Base-by-base conservation (phyloP, 1,284 basidiomycete species). In the Apiotrichum veenhuisii region DNA sequence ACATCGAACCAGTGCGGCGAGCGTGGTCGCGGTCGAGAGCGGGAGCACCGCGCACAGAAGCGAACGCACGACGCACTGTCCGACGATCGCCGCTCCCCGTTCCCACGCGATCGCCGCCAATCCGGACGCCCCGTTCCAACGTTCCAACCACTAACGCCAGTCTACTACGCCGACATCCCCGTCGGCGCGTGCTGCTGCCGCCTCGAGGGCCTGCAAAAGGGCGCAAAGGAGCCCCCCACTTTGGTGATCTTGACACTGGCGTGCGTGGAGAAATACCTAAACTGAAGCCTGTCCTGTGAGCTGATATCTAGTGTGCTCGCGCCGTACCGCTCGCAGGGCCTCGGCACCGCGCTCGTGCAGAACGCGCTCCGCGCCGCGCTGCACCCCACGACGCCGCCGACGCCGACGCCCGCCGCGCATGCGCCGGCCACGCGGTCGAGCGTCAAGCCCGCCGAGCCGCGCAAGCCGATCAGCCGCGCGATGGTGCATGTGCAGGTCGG, bases 131-230 rank as follows among this genome's bases (percentile, higher is more conserved):
- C n/a, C n/a, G n/a, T n/a, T n/a, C n/a, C n/a, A n/a, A n/a, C n/a
- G n/a, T n/a, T n/a, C n/a, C n/a, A n/a, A n/a, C n/a, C n/a, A 25
- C 46, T 48, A 18, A 36, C 22, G 8, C 23, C 46, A 72, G 75
- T 77, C 41, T 77, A 77, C 63, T 77, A 75, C 57, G 72, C 67
- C 27, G 75, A 77, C 62, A 77, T 77, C 54, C 75, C 75, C 34
- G 75, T 77, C 34, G 75, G 75, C 26, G 73, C 74, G 3, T 65
- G 68, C 52, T 71, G 72, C 50, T 69, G 67, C 44, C 66, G 67
- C 38, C 58, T 71, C 34, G 73, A 75, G 14, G 61, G 66, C 49
- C 57, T 66, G n/a, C 51, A 61, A 17, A 69, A 70, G 40, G 64
- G 67, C 12, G 60, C 62, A 20, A 67, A 67, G 54, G 65, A 60